These are phyloP conservation scores for Sclerotiophoma versabilis DNA, from an alignment of 2,329 filamentous ascomycete genomes.

Conservation along the genomic window DNA sequence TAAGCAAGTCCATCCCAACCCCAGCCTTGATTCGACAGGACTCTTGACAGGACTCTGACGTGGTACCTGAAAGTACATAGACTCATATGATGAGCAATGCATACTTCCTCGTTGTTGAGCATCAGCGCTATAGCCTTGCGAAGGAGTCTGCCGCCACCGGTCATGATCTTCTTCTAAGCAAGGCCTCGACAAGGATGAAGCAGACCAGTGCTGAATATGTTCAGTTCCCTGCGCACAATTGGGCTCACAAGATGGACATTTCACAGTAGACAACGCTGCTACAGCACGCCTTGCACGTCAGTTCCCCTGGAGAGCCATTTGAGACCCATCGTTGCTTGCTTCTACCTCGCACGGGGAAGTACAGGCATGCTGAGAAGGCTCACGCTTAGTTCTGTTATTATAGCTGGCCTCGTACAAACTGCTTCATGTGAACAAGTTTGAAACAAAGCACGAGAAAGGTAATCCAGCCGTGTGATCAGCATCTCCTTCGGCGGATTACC, in stretches of 20 bases:
- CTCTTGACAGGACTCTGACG: too few relatives aligned
- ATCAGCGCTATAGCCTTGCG: too few relatives aligned
- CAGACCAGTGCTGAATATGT: too few relatives aligned
- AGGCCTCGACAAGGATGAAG: too few relatives aligned
- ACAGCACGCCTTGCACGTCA: background rate
- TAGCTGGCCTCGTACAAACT: background rate
- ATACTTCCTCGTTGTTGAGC: too few relatives aligned
- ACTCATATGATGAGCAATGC: too few relatives aligned
- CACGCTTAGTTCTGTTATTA: background rate
- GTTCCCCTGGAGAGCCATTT: background rate
- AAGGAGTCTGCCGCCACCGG: too few relatives aligned
- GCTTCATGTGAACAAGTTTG: background rate
- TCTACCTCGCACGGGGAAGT: background rate
- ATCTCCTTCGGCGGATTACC: background rate
- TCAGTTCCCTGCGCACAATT: too few relatives aligned
- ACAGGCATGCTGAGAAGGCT: background rate
- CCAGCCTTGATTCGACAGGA: background rate
- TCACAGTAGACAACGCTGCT: background rate
- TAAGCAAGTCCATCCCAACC: background rate
- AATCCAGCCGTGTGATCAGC: conserved; percentile 3
- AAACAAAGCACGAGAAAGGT: background rate
- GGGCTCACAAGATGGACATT: too few relatives aligned
- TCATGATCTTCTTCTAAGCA: too few relatives aligned
- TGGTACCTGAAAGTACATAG: too few relatives aligned
- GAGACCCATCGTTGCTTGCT: background rate